Evolutionary conservation across 2,329 filamentous ascomycete species (phyloP), one percentile per base, ranked within the genome.

Genomic region (Xylariomycetidae sp.): DNA sequence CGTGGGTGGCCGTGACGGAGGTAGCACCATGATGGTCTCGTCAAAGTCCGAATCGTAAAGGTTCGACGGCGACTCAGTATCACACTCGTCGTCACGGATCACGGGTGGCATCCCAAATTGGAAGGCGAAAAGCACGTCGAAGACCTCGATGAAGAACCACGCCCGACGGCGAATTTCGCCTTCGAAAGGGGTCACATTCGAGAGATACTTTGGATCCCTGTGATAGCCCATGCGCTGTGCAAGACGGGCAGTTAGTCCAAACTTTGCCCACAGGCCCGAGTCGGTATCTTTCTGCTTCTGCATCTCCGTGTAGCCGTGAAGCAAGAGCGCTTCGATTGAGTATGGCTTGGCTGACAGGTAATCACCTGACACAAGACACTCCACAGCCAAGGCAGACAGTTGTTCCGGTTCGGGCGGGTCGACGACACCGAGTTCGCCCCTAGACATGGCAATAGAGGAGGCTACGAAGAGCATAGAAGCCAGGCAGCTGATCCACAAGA

Each of bases 201-300:
- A 54, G 4, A 71, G 52, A 40, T 61, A 58, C 16, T 52, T 53
- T 3, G 66, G 59, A 27, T 73, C 68, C 7, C 70, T 63, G 37
- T 73, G 68, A 36, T 73, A 73, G 10, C 70, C 70, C 50, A 68
- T 62, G 6, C 65, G 60, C 48, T 73, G 69, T 4, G 70, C 70
- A 15, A 73, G 58, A 5, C 70, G 63, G 3, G 64, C 60, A 5
- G 63, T 60, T 13, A 70, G 54, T 25, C 61, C 61, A 40, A 69
- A 66, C 15, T 70, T 56, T 4, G 64, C 60, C 68, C 68, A 73
- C 15, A 70, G 49, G 3, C 60, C 55, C 5, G 64, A 54, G 29
- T 70, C 61, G 5, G 62, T 53, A 32, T 69, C 65, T 18, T 54
- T 53, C 13, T 56, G 58, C 31, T 58, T 60, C 31, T 64, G 50